phyloP scores from a whole-genome alignment of 1,284 basidiomycete genomes.

The Ganoderma multipileum region DNA sequence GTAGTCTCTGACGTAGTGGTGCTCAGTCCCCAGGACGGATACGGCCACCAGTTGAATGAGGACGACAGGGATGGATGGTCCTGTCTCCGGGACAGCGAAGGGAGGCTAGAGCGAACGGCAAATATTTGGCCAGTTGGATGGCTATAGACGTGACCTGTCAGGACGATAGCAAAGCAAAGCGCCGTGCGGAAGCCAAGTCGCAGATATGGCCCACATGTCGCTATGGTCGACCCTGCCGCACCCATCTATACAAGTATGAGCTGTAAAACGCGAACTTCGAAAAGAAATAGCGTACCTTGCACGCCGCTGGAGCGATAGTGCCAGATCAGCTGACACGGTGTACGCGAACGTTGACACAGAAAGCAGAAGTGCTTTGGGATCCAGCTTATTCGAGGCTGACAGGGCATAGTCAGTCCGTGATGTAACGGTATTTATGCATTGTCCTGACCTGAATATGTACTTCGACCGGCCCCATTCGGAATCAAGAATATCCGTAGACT shows the following conservation, averaged over 20 bases:
- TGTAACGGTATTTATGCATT: not conserved
- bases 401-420: not conserved
- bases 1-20: not conserved
- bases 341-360: not conserved
- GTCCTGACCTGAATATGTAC: not conserved
- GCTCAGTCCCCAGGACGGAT: constrained; percentile 25
- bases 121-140: constrained; percentile 6
- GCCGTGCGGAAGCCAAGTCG: not conserved
- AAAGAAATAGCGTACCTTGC: not conserved
- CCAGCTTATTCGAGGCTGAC: not conserved
- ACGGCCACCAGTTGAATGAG: constrained; percentile 37
- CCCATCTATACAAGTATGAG: not conserved
- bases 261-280: not conserved
- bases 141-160: not conserved
- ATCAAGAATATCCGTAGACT: not conserved
- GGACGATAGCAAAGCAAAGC: constrained; percentile 1
- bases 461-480: not conserved
- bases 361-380: not conserved
- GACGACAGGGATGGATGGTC: constrained; percentile 17
- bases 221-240: not conserved
- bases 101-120: not conserved
- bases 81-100: constrained; percentile 14
- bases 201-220: constrained; percentile 5
- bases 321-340: not conserved
- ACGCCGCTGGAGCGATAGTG: not conserved